Base-by-base conservation (phyloP, 169 alveolate genomes). In the Plasmodium gaboni region DNA sequence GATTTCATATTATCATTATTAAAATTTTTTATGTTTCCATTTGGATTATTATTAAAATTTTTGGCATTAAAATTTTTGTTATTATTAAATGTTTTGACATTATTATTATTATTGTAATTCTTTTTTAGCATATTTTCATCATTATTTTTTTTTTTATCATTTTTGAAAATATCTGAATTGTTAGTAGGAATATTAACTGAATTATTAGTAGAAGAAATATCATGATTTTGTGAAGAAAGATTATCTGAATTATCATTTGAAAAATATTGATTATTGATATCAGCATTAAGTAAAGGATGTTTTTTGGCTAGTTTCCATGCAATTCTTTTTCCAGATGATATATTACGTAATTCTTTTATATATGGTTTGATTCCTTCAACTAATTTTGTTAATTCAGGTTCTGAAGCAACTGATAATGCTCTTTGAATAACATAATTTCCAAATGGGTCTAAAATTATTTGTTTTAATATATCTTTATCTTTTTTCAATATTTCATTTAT, bases 401-500 rank as follows among this genome's bases (percentile, higher is more conserved):
- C 94, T 38, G 88, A 92, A 7, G 97, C 96, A 48, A 93, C 94
- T 53, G 88, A 92, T 13, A 93, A 88, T 59, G 92, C 95, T 50
- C 96, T 80, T 69, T 93, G 96, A 12, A 93, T 92, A 63, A 94
- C 98, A 74, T 96, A 96, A 90, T 96, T 96, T 4, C 97, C 98
- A 70, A 80, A 96, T 32, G 93, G 93, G 61, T 96, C 98, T 19
- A 94, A 85, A 13, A 96, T 91, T 15, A 96, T 72, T 46, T 88
- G 93, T 61, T 89, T 91, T 38, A 96, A 68, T 6, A 83, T 74
- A 7, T 90, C 92, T 63, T 88, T 70, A 38, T 95, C 93, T 51
- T 88, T 95, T 44, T 94, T 90, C 59, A 95, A 92, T 22, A 95
- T 87, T 83, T 83, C 92, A 48, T 69, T 76, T 7, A 95, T 87